These are phyloP conservation scores for Lachnum nothofagi DNA, from an alignment of 2,329 filamentous ascomycete species.

Conservation along the genomic window DNA sequence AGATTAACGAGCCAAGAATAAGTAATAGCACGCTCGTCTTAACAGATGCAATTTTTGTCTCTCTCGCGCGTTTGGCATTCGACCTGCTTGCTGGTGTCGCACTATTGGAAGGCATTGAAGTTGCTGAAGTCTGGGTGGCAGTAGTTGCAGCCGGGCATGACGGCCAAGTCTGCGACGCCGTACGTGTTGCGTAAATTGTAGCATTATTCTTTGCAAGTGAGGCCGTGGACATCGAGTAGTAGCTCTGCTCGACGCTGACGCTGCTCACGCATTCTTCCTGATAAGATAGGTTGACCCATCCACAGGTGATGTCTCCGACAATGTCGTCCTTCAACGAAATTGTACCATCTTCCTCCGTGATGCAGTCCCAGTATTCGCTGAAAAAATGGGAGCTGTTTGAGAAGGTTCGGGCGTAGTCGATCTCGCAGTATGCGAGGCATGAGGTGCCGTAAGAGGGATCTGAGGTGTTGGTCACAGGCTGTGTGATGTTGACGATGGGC, in stretches of 20 bases:
- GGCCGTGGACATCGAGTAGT: background rate
- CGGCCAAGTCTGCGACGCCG: background rate
- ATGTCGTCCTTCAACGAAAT: background rate
- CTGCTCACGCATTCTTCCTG: constrained; percentile 2
- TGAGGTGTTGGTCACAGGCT: background rate
- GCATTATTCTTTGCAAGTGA: background rate
- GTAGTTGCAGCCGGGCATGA: background rate
- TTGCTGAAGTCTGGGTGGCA: background rate
- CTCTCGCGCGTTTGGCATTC: background rate
- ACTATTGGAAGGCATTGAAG: background rate
- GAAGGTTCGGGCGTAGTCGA: constrained; percentile 2
- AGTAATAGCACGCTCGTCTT: background rate
- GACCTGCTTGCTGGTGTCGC: background rate
- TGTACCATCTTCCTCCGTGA: background rate
- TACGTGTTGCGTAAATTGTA: background rate
- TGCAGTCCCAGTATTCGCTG: constrained; percentile 4
- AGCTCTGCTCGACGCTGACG: background rate
- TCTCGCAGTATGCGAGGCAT: constrained; percentile 4
- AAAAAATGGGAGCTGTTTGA: background rate
- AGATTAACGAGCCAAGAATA: background rate
- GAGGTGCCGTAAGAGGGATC: constrained; percentile 3
- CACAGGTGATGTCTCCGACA: constrained; percentile 1
- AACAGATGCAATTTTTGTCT: background rate
- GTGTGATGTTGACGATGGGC: constrained; percentile 5
- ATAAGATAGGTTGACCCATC: background rate